phyloP scores from a whole-genome alignment of 2,329 filamentous ascomycete genomes.

The Ophiocordyceps camponoti-leonardi region DNA sequence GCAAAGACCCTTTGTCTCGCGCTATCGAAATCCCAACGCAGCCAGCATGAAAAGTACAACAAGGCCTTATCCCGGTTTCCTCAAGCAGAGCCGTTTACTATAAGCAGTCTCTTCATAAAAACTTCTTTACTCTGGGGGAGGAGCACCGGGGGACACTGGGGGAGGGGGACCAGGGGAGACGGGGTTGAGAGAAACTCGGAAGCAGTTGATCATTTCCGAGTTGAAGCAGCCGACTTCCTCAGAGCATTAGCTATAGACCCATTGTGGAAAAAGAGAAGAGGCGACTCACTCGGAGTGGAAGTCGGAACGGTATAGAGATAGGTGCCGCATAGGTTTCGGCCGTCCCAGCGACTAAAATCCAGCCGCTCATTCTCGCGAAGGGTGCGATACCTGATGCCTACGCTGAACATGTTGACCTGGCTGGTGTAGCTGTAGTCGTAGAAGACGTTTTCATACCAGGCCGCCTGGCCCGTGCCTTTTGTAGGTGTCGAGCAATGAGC shows the following conservation, averaged over 20 bases:
- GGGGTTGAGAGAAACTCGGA: background rate
- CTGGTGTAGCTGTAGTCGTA: conserved; percentile 4
- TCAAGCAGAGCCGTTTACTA: no score
- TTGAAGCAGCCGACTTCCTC: conserved; percentile 4
- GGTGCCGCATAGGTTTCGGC: conserved; percentile 4
- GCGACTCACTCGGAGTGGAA: conserved; percentile 1
- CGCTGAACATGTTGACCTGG: conserved; percentile 4
- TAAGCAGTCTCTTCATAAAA: no score
- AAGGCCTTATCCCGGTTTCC: no score
- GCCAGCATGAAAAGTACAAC: no score
- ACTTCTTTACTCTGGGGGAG: no score
- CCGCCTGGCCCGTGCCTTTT: conserved; percentile 4
- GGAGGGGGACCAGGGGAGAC: background rate
- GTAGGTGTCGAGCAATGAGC: no score
- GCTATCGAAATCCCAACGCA: no score
- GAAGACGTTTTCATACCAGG: conserved; percentile 5
- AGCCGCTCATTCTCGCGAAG: conserved; percentile 6
- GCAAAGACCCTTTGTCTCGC: no score
- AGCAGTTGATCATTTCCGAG: conserved; percentile 4
- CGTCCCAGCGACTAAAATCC: conserved; percentile 4
- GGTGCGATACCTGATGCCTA: conserved; percentile 6
- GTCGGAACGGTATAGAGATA: conserved; percentile 3
- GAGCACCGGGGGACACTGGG: no score
- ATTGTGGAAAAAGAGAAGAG: background rate
- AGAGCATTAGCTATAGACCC: background rate